Percentiles rank a stretch among this genome's conserved stretches.
These are phyloP conservation scores for Backusella luteola DNA, from an alignment of 192 early-diverging fungal genomes.

Conservation along the genomic window DNA sequence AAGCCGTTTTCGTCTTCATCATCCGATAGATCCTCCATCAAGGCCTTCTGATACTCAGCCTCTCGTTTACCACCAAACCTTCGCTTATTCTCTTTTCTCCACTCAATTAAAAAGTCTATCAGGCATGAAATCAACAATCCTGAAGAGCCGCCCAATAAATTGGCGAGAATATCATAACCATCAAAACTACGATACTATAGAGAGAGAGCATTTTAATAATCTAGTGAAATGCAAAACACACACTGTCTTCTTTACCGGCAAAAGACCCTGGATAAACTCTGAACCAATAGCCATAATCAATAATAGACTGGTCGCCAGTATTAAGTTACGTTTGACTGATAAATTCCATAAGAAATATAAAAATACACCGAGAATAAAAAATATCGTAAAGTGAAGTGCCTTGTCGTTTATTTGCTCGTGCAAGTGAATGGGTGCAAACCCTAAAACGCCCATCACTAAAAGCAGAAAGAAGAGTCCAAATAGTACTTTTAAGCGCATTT, in stretches of 20 bases:
- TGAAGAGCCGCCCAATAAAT: conserved; percentile 24
- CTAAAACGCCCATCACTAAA: conserved; percentile 32
- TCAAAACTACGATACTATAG: conserved; percentile 40
- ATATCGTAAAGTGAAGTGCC: conserved; percentile 31
- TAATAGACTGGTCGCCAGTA: conserved; percentile 12
- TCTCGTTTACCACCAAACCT: conserved; percentile 29
- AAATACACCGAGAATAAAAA: conserved; percentile 28
- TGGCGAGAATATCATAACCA: conserved; percentile 33
- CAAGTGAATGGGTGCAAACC: conserved; percentile 34
- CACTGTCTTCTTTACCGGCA: conserved; percentile 27
- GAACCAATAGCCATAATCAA: conserved; percentile 26
- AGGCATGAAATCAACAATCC: conserved; percentile 21
- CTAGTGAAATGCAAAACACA: neutral
- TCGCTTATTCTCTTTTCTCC: conserved; percentile 22
- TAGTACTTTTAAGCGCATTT: conserved; percentile 32
- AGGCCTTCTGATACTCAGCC: conserved; percentile 30
- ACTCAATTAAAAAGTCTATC: conserved; percentile 17
- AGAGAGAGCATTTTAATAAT: neutral
- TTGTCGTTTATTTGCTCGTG: conserved; percentile 39
- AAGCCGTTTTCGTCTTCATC: conserved; percentile 10
- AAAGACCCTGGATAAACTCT: conserved; percentile 35
- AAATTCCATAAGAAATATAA: conserved; percentile 39
- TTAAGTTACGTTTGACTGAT: conserved; percentile 25
- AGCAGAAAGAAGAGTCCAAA: conserved; percentile 29
- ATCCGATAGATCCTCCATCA: conserved; percentile 29